Conservation (phyloP, 257 asterid species). For the Ilex aquifolium region DNA sequence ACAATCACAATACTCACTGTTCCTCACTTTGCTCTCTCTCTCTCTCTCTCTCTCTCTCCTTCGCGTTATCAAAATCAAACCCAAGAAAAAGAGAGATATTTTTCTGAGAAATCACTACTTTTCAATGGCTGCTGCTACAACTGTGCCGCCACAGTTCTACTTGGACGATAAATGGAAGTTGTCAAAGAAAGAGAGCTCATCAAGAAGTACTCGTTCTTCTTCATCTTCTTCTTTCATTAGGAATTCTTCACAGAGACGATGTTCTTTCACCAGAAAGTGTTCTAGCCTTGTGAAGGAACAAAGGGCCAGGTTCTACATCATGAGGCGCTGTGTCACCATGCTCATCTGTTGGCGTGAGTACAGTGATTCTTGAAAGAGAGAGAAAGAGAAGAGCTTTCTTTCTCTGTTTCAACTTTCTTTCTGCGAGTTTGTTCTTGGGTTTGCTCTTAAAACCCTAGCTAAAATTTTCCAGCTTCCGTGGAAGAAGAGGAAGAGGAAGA, state of each 20-base stretch:
- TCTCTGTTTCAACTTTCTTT: constrained; percentile 24
- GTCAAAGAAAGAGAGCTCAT: constrained; percentile 28
- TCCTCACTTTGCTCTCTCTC: not conserved
- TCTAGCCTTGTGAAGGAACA: constrained; percentile 77
- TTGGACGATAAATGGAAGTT: constrained; percentile 34
- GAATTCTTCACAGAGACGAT: constrained; percentile 37
- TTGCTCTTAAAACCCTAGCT: not conserved
- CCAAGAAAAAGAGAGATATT: not conserved
- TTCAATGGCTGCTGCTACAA: constrained; percentile 12
- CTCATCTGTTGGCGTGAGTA: constrained; percentile 88
- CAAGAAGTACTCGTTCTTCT: constrained; percentile 25
- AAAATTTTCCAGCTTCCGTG: constrained; percentile 60
- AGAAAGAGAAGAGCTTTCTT: not conserved
- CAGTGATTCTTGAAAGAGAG: constrained; percentile 42
- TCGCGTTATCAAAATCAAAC: too few relatives aligned
- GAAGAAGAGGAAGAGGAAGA: constrained; percentile 36
- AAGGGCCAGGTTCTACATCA: constrained; percentile 77
- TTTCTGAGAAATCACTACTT: not conserved
- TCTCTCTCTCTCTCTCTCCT: not conserved
- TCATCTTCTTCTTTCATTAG: constrained; percentile 14
- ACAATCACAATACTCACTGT: not conserved
- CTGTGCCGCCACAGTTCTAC: constrained; percentile 23
- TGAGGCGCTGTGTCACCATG: constrained; percentile 92
- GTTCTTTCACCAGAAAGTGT: constrained; percentile 71
- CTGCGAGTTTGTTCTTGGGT: constrained; percentile 49